Percentiles rank a stretch among this genome's conserved stretches.
phyloP scores from a whole-genome alignment of 116 monocot species.

The Thalassia testudinum region DNA sequence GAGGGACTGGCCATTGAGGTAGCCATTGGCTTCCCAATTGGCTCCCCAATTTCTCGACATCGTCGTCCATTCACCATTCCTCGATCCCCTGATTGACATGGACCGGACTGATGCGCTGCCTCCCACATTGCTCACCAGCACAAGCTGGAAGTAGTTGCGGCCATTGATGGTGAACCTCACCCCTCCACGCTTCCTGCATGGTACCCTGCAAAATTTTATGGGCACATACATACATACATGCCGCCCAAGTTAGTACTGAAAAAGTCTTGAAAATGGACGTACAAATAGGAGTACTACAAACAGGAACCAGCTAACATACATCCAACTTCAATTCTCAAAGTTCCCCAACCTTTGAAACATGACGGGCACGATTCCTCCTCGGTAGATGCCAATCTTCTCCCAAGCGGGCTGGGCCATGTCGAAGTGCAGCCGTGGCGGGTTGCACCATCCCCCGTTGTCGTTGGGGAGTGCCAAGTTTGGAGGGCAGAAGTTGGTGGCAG shows the following conservation, averaged over 20 bases:
- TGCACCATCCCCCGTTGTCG: constrained; percentile 81
- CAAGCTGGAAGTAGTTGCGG: constrained; percentile 11
- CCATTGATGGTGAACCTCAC: constrained; percentile 15
- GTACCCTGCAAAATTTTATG: constrained; percentile 2
- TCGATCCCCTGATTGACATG: constrained; percentile 11
- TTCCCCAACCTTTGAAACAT: constrained; percentile 5
- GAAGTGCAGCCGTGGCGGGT: constrained; percentile 65
- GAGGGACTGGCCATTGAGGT: constrained; percentile 12
- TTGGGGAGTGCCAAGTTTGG: constrained; percentile 45
- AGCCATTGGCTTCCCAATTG: constrained; percentile 15
- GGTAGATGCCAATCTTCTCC: constrained; percentile 47
- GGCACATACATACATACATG: background rate
- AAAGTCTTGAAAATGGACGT: no score
- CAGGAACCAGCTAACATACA: no score
- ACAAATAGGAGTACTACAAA: no score
- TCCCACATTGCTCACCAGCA: constrained; percentile 14
- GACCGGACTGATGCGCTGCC: constrained; percentile 11
- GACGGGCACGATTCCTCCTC: constrained; percentile 14
- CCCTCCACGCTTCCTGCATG: constrained; percentile 11
- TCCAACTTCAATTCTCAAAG: no score
- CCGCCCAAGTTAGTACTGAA: no score
- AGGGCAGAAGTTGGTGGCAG: constrained; percentile 28
- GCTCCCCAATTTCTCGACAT: constrained; percentile 22
- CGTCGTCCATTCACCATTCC: constrained; percentile 1
- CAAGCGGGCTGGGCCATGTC: constrained; percentile 78